phyloP scores from a whole-genome alignment of 1,284 basidiomycete species.

The Ganoderma lingzhi region DNA sequence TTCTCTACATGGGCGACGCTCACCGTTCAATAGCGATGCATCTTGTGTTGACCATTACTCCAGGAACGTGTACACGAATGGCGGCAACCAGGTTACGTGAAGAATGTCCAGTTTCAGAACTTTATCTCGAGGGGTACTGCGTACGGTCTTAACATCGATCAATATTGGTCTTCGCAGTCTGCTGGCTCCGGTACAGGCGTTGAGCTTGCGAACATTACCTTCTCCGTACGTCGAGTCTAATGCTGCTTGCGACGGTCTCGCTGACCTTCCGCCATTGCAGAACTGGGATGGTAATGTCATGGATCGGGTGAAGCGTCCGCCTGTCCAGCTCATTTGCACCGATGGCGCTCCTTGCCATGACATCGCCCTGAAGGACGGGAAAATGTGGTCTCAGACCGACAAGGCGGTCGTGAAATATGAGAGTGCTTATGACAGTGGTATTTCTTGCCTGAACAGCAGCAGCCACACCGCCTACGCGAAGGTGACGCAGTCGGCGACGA shows the following conservation, averaged over 20 bases:
- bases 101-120: conserved; percentile 44
- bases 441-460: conserved; percentile 38
- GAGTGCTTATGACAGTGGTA: conserved; percentile 44
- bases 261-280: conserved; percentile 22
- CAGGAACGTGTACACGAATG: conserved; percentile 44
- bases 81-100: conserved; percentile 46
- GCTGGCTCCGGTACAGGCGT: conserved; percentile 40
- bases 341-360: conserved; percentile 44
- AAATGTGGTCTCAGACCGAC: conserved; percentile 42
- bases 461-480: conserved; percentile 37
- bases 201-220: conserved; percentile 41
- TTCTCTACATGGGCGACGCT: conserved; percentile 38
- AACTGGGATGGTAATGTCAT: conserved; percentile 45
- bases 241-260: neutral
- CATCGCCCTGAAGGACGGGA: conserved; percentile 43
- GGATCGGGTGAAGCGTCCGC: conserved; percentile 41
- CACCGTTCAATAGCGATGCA: neutral
- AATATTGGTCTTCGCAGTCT: conserved; percentile 41
- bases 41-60: neutral
- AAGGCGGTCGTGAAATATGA: conserved; percentile 43
- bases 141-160: conserved; percentile 44
- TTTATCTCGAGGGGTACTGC: conserved; percentile 44
- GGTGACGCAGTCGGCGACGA: conserved; percentile 34
- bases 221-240: conserved; percentile 32
- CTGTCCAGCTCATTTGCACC: conserved; percentile 43